Evolutionary conservation across 495 filamentous ascomycete genomes (phyloP).

Genomic region (Penicillium crystallinum): DNA sequence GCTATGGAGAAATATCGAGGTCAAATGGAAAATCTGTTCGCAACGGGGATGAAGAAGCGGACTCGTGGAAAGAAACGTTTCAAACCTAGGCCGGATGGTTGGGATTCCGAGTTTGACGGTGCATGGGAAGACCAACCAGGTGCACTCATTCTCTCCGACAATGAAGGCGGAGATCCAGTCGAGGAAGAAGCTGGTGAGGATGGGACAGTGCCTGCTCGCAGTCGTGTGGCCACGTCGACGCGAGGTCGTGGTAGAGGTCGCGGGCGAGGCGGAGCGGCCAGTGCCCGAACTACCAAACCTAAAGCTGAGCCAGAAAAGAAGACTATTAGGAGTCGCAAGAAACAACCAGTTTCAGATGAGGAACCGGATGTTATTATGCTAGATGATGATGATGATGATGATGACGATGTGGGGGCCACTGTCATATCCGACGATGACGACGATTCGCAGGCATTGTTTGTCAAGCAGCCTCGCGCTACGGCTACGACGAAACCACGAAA

Average conservation of each 20-base stretch:
- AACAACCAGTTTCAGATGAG: constrained; percentile 50
- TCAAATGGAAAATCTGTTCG: constrained; percentile 67
- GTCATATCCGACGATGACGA: constrained; percentile 23
- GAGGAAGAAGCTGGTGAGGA: constrained; percentile 45
- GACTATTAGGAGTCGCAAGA: constrained; percentile 26
- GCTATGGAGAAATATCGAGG: constrained; percentile 68
- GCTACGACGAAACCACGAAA: constrained; percentile 23
- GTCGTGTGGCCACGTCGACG: constrained; percentile 26
- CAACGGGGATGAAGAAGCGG: constrained; percentile 58
- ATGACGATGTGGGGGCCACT: constrained; percentile 36
- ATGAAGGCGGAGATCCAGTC: constrained; percentile 43
- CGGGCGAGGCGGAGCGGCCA: constrained; percentile 40
- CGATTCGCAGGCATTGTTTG: constrained; percentile 49
- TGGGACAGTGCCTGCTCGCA: constrained; percentile 25
- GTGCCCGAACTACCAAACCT: constrained; percentile 33
- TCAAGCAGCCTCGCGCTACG: constrained; percentile 45
- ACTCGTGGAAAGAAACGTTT: constrained; percentile 55
- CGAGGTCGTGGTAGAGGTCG: constrained; percentile 49
- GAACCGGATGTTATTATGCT: constrained; percentile 63
- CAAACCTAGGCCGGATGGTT: constrained; percentile 71
- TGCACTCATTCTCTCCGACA: constrained; percentile 56
- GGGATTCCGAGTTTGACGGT: constrained; percentile 85
- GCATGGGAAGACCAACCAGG: constrained; percentile 75
- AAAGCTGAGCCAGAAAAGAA: constrained; percentile 33
- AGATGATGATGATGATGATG: constrained; percentile 55